phyloP scores from a whole-genome alignment of 371 early-diverging fungal species.

The Choanephora cucurbitarum region DNA sequence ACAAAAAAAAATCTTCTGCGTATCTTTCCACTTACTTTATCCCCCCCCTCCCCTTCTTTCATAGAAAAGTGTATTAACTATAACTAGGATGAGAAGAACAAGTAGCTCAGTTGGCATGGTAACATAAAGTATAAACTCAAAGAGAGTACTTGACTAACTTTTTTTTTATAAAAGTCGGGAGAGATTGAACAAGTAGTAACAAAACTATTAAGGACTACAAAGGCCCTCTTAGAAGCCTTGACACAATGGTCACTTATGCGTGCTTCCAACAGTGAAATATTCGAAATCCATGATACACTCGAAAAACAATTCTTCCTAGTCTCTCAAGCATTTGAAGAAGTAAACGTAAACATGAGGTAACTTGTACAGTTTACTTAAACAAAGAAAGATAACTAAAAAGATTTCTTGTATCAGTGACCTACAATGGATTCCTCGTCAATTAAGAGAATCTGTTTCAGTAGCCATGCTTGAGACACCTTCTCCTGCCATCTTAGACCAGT shows the following conservation, averaged over 20 bases:
- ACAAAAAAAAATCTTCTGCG: too few species aligned
- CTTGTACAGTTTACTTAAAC: too few species aligned
- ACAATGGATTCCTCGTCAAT: conserved; percentile 58
- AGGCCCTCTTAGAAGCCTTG: conserved; percentile 58
- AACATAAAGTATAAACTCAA: too few species aligned
- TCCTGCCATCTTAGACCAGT: conserved; percentile 51
- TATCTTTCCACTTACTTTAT: too few species aligned
- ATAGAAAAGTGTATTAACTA: background rate
- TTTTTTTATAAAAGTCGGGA: conserved; percentile 30
- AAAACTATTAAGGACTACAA: conserved; percentile 60
- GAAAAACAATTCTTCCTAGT: conserved; percentile 60
- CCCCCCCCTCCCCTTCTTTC: too few species aligned
- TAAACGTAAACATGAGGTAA: conserved; percentile 58
- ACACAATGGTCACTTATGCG: conserved; percentile 59
- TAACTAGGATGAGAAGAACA: background rate
- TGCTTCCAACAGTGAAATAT: conserved; percentile 50
- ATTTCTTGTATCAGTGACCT: conserved; percentile 48
- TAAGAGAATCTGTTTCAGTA: conserved; percentile 53
- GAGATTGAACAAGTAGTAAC: conserved; percentile 67
- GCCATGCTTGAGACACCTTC: conserved; percentile 62
- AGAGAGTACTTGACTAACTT: background rate
- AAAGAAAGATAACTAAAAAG: background rate
- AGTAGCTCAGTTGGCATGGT: background rate
- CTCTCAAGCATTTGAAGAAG: conserved; percentile 59
- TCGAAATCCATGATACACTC: conserved; percentile 58